Evolutionary conservation across 2,329 filamentous ascomycete species (phyloP).

Genomic region (Diaporthe sp.): DNA sequence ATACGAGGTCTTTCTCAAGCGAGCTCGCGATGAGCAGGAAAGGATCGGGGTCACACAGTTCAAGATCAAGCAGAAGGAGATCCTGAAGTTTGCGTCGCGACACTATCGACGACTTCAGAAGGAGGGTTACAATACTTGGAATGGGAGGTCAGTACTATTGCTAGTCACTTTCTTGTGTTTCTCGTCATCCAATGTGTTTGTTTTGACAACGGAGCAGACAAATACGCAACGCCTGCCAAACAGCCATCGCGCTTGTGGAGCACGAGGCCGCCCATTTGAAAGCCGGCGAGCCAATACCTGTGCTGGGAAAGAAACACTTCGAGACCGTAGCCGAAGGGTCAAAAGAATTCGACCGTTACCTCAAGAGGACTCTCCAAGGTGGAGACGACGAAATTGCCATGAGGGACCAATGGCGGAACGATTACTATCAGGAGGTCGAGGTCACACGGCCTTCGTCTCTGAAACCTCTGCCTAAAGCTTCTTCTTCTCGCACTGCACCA

Average conservation of each 20-base stretch:
- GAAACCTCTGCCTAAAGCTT: not conserved
- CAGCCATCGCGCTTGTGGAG: constrained; percentile 33
- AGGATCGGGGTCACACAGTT: constrained; percentile 11
- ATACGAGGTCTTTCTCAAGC: constrained; percentile 13
- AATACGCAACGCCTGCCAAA: constrained; percentile 34
- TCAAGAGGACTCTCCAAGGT: constrained; percentile 17
- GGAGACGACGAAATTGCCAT: constrained; percentile 30
- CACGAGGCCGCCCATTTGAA: constrained; percentile 7
- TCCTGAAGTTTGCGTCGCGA: constrained; percentile 8
- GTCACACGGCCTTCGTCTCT: not conserved
- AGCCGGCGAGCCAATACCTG: not conserved
- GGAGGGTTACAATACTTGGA: constrained; percentile 21
- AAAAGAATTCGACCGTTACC: constrained; percentile 28
- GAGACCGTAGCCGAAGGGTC: constrained; percentile 23
- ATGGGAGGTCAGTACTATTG: constrained; percentile 17
- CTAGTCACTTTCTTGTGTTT: not conserved
- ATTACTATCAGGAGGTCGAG: not conserved
- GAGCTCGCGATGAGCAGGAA: constrained; percentile 12
- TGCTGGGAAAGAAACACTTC: not conserved
- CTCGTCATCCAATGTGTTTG: not conserved
- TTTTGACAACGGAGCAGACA: constrained; percentile 1
- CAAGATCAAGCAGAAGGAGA: constrained; percentile 22
- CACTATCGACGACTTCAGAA: constrained; percentile 18
- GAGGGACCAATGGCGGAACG: constrained; percentile 32
- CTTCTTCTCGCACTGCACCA: not conserved